These are phyloP conservation scores for Aristolochia californica DNA, from an alignment of 164 flowering plant genomes.

Conservation along the genomic window DNA sequence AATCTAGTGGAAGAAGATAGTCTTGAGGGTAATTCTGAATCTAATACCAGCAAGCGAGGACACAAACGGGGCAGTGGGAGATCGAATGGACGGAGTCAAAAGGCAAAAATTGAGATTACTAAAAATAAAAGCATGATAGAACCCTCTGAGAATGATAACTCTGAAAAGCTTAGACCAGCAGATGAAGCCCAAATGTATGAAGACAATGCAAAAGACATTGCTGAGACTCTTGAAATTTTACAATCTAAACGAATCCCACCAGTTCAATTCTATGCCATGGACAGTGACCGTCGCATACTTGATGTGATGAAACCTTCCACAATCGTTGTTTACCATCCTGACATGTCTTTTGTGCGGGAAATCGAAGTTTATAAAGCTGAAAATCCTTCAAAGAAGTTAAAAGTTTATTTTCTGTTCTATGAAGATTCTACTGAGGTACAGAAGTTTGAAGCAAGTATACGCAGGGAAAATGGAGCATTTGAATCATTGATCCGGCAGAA, in stretches of 20 bases:
- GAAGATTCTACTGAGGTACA: conserved; percentile 92
- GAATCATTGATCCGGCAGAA: conserved; percentile 95
- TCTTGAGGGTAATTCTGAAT: conserved; percentile 21
- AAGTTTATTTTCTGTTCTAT: conserved; percentile 89
- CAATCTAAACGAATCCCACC: conserved; percentile 48
- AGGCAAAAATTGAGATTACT: not conserved
- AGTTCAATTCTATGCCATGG: conserved; percentile 72
- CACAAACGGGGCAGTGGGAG: conserved; percentile 26
- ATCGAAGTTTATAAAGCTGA: conserved; percentile 89
- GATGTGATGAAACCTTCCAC: conserved; percentile 71
- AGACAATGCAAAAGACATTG: conserved; percentile 10
- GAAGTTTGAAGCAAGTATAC: conserved; percentile 95
- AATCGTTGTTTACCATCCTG: conserved; percentile 87
- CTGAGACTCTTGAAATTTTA: conserved; percentile 11
- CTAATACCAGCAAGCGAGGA: conserved; percentile 13
- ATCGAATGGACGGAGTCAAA: conserved; percentile 15
- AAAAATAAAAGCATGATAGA: conserved; percentile 10
- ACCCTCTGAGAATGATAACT: conserved; percentile 7
- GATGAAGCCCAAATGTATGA: conserved; percentile 20
- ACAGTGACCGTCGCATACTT: conserved; percentile 63
- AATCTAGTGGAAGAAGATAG: conserved; percentile 23
- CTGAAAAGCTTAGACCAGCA: conserved; percentile 17
- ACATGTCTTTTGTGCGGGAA: conserved; percentile 86
- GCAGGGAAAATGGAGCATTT: conserved; percentile 90
- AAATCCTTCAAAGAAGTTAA: conserved; percentile 58